Base-by-base conservation (phyloP, 306 rosid genomes). In the Medicago arabica region DNA sequence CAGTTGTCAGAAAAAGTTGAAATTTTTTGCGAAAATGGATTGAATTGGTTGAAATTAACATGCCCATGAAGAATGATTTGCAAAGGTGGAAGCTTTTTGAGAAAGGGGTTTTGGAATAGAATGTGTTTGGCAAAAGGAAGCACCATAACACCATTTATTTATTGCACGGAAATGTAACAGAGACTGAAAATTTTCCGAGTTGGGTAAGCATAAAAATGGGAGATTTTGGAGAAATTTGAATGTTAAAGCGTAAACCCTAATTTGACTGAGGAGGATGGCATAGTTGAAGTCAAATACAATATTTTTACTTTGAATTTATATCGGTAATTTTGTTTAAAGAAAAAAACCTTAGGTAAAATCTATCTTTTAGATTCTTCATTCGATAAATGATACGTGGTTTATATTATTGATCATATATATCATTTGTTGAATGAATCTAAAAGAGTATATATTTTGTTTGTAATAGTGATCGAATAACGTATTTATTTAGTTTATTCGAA, bases 11-110 rank as follows among this genome's bases (percentile, higher is more conserved):
- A 49, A 0, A 12, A 55, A 18, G 91, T 78, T 74, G 87, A 86
- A 63, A 84, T 19, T 0, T n/a, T 60, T 34, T 39, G 77, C 75
- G 34, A 65, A 72, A 64, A 61, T 9, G 72, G 65, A 79, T 25
- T 84, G 31, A 68, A 67, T 21, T n/a, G 67, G 13, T 67, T 47
- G 72, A 25, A 55, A 28, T 21, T 67, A 38, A 78, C 64, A 72
- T 63, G 55, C 47, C 75, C 79, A 8, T 16, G 62, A 81, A 74
- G 49, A 75, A 46, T 61, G 47, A 73, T 38, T 19, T 8, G 80
- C 47, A 83, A 47, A 74, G 82, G 74, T 28, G 80, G 83, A 79
- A 77, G 46, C 79, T 70, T 72, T 53, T 62, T 59, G 69, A 80
- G 23, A 38, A 75, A 69, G 18, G 17, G 67, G 69, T 60, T 71